Conservation (phyloP, 176 grass and related monocot genomes). For the Tuctoria greenei region DNA sequence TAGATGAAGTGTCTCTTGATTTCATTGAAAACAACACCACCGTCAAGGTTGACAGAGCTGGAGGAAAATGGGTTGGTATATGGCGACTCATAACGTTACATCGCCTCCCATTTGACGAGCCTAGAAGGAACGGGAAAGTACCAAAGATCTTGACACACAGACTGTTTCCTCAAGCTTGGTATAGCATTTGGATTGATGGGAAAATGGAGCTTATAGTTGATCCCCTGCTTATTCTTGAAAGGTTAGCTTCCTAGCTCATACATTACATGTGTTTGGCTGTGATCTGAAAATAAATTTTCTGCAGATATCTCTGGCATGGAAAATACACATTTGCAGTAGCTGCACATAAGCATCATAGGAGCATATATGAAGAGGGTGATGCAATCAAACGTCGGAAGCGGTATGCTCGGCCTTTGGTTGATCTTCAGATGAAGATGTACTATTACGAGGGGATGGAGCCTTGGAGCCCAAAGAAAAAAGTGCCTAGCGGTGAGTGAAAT, state of each 20-base stretch:
- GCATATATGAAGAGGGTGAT: constrained; percentile 93
- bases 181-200: constrained; percentile 99
- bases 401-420: constrained; percentile 90
- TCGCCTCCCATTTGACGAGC: constrained; percentile 84
- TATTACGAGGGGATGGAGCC: constrained; percentile 82
- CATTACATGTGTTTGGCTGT: neutral
- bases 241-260: constrained; percentile 42
- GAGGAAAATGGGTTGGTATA: constrained; percentile 94
- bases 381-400: constrained; percentile 91
- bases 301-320: constrained; percentile 83
- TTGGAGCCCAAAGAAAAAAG: constrained; percentile 64
- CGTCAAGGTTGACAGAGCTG: constrained; percentile 60
- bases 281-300: constrained; percentile 23
- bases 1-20: constrained; percentile 86
- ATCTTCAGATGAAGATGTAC: constrained; percentile 98
- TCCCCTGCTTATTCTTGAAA: constrained; percentile 94
- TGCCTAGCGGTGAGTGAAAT: constrained; percentile 62
- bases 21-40: constrained; percentile 84
- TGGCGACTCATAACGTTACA: constrained; percentile 78
- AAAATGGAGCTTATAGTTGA: constrained; percentile 99
- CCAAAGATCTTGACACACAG: constrained; percentile 96
- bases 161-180: constrained; percentile 85
- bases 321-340: constrained; percentile 93
- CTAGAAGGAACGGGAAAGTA: constrained; percentile 96
- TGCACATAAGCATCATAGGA: constrained; percentile 91